phyloP scores from a whole-genome alignment of 2,329 filamentous ascomycete species.

The Cucurbitaria berberidis region DNA sequence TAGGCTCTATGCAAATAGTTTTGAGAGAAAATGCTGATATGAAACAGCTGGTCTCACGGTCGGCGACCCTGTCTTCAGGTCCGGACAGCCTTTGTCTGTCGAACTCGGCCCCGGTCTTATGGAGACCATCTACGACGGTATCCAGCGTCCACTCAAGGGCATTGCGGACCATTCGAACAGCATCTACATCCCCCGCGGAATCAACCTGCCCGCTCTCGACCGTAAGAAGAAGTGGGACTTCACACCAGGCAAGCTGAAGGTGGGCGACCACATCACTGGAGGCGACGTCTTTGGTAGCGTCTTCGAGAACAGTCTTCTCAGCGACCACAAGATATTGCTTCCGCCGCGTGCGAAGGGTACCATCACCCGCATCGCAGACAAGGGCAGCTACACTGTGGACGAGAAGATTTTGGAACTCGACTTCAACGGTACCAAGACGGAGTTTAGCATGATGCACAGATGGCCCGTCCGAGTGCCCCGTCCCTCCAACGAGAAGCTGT shows the following conservation, averaged over 20 bases:
- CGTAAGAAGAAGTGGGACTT: slow-evolving; percentile 96
- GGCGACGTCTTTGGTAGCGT: slow-evolving; percentile 96
- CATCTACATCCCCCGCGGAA: slow-evolving; percentile 98
- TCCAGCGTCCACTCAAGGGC: slow-evolving; percentile 88
- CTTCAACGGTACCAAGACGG: slow-evolving; percentile 93
- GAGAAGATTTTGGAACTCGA: slow-evolving; percentile 95
- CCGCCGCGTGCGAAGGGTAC: slow-evolving; percentile 89
- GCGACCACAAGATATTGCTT: slow-evolving; percentile 90
- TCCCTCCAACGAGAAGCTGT: slow-evolving; percentile 88
- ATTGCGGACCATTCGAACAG: slow-evolving; percentile 80
- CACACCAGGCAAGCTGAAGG: slow-evolving; percentile 81
- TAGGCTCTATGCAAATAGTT: slow-evolving; percentile 53
- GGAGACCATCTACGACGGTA: slow-evolving; percentile 99
- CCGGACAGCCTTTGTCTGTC: slow-evolving; percentile 94
- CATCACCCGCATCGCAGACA: slow-evolving; percentile 87
- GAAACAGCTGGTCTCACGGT: slow-evolving; percentile 87
- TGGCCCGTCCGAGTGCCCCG: slow-evolving; percentile 98
- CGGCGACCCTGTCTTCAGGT: slow-evolving; percentile 88
- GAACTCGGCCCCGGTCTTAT: slow-evolving; percentile 96
- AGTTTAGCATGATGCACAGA: slow-evolving; percentile 97
- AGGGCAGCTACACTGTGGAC: slow-evolving; percentile 91
- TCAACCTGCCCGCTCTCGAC: slow-evolving; percentile 84
- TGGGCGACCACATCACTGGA: slow-evolving; percentile 94
- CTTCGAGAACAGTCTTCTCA: slow-evolving; percentile 93
- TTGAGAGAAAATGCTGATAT: slow-evolving; percentile 14